Base-by-base conservation (phyloP, 371 early-diverging fungal species). In the Actinomortierella wolfii region DNA sequence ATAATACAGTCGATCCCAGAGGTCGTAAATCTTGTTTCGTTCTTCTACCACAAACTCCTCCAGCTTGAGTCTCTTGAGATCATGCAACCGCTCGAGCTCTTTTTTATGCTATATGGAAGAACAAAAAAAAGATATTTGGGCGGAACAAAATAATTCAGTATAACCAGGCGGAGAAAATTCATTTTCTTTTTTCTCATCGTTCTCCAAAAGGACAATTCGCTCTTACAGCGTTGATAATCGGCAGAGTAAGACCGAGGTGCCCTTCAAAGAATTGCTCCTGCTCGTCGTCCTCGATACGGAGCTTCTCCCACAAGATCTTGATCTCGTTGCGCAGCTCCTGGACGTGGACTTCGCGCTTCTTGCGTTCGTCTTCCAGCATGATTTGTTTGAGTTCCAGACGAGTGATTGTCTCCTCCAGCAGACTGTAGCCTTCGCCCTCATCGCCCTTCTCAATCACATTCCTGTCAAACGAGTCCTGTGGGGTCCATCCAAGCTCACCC, bases 1-100 rank as follows among this genome's bases (percentile, higher is more conserved):
- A 51, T 67, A 73, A 34, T 60, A 63, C 14, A 73, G 44, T 21
- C 42, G 56, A 15, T 67, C 63, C 74, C 74, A 73, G 11, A 73
- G 54, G n/a, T 67, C 61, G 41, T 53, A 47, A 14, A 73, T 23
- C 7, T 28, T 42, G 18, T 62, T 54, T 34, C 74, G 59, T 20
- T 73, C 74, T 23, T 59, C 57, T 51, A 41, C 17, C 39, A 73
- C 67, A 26, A 73, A 63, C 21, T 67, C 74, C 41, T 62, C 50
- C 8, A 73, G 41, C 21, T 63, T 66, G 21, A 62, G 43, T n/a
- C 43, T 41, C 42, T 63, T 59, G 20, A 73, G 40, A 1, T 73
- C 55, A 25, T 67, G 63, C 20, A 73, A 44, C 29, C 60, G 62
- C 14, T 14, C 18, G 26, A 67, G 44, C 20, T 73, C 74, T 4